Conservation (phyloP, 371 early-diverging fungal genomes). For the Entomophthora muscae region DNA sequence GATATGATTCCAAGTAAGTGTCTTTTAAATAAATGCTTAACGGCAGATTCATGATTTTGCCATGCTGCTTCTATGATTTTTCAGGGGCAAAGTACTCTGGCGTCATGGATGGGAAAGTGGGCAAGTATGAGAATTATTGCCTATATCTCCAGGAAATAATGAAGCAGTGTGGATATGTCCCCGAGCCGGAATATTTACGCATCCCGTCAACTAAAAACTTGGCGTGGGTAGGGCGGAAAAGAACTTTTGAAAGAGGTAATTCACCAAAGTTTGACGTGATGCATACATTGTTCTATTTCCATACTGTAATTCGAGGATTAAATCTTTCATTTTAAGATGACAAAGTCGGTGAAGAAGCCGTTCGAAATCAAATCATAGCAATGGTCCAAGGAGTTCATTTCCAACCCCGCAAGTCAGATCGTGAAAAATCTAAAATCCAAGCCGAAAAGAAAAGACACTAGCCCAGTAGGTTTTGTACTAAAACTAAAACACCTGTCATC, state of each 20-base stretch:
- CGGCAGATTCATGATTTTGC: constrained; percentile 50
- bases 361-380: not conserved
- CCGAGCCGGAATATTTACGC: constrained; percentile 49
- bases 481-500: too few relatives aligned
- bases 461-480: too few relatives aligned
- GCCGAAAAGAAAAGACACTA: too few relatives aligned
- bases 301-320: not conserved
- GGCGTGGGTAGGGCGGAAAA: constrained; percentile 41
- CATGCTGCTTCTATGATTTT: constrained; percentile 63
- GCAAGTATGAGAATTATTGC: constrained; percentile 50
- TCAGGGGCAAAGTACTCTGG: constrained; percentile 35
- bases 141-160: constrained; percentile 37
- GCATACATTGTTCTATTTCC: not conserved
- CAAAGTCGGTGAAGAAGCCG: not conserved
- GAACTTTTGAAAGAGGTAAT: not conserved
- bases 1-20: constrained; percentile 29
- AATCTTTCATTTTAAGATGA: not conserved
- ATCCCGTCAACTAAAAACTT: constrained; percentile 85
- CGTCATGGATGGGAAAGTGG: not conserved
- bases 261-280: not conserved
- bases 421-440: too few relatives aligned
- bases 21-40: constrained; percentile 10
- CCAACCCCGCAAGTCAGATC: not conserved
- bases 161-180: constrained; percentile 32
- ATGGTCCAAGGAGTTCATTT: not conserved